These are phyloP conservation scores for Halophytophthora polymorphica DNA, from an alignment of 352 stramenopile genomes.

Conservation along the genomic window DNA sequence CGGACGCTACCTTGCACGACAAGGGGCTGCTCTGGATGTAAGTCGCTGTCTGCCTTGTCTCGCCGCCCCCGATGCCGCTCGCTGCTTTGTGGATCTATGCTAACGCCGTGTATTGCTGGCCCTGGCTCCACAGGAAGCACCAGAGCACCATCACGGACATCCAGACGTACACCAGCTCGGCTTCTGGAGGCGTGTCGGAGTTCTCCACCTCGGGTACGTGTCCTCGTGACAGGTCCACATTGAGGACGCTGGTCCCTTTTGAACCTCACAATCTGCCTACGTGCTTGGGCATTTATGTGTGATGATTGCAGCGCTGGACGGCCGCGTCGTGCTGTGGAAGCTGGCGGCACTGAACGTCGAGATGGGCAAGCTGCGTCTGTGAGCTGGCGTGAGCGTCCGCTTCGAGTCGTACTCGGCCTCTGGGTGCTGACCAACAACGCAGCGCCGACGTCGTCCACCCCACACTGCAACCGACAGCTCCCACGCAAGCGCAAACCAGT, in stretches of 20 bases:
- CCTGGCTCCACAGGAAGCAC: conserved; percentile 57
- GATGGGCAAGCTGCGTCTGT: conserved; percentile 81
- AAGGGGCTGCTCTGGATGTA: conserved; percentile 84
- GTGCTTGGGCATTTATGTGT: too few species aligned
- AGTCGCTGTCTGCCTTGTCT: conserved; percentile 10
- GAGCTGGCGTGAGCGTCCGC: conserved; percentile 11
- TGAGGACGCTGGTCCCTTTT: too few species aligned
- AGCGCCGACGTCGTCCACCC: too few species aligned
- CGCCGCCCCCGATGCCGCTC: not conserved
- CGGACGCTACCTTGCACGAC: conserved; percentile 75
- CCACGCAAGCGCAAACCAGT: not conserved
- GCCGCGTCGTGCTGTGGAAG: conserved; percentile 80
- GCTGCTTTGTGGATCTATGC: not conserved
- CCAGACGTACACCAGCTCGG: conserved; percentile 51
- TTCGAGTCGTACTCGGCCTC: not conserved
- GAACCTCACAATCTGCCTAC: too few species aligned
- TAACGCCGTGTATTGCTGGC: conserved; percentile 1
- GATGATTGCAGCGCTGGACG: conserved; percentile 66
- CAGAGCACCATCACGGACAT: conserved; percentile 85
- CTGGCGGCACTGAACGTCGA: conserved; percentile 67
- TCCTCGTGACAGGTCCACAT: conserved; percentile 53
- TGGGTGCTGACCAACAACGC: too few species aligned
- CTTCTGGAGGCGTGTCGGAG: conserved; percentile 57
- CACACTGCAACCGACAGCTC: not conserved
- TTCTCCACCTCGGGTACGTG: conserved; percentile 80